Percentiles rank a stretch among this genome's conserved stretches.
phyloP scores from a whole-genome alignment of 1,284 basidiomycete species.

The Inonotus obliquus region DNA sequence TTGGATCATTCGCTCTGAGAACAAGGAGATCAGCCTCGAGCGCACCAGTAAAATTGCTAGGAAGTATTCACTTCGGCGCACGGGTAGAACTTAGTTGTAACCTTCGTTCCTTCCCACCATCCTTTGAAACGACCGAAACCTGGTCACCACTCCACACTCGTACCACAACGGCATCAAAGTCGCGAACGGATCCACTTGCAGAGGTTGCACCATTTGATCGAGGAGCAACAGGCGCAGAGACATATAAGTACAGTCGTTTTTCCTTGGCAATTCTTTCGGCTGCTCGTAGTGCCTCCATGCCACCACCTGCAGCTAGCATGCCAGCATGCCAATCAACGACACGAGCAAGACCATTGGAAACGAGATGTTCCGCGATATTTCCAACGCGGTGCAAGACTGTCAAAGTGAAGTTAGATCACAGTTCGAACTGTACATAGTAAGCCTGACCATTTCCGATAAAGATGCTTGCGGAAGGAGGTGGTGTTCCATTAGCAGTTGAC shows the following conservation, averaged over 20 bases:
- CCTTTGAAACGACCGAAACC: constrained; percentile 76
- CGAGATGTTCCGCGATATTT: constrained; percentile 89
- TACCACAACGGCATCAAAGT: constrained; percentile 81
- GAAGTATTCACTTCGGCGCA: constrained; percentile 65
- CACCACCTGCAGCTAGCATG: constrained; percentile 76
- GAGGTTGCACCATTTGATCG: constrained; percentile 40
- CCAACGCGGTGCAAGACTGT: constrained; percentile 86
- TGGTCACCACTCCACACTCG: constrained; percentile 94
- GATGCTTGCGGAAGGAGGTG: constrained; percentile 69
- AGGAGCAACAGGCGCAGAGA: constrained; percentile 38
- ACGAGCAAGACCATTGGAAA: constrained; percentile 82
- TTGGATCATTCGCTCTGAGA: constrained; percentile 74
- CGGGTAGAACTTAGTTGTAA: constrained; percentile 88
- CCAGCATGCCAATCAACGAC: constrained; percentile 98
- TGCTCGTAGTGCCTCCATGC: constrained; percentile 81
- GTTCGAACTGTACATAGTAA: neutral
- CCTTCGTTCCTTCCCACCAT: constrained; percentile 71
- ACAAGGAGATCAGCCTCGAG: constrained; percentile 12
- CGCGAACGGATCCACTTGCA: constrained; percentile 41
- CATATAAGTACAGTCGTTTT: constrained; percentile 76
- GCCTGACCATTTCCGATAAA: constrained; percentile 82
- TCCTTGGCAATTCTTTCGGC: constrained; percentile 87
- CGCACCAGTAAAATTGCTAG: constrained; percentile 2
- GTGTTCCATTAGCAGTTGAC: constrained; percentile 49
- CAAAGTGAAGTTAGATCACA: neutral